phyloP scores from a whole-genome alignment of 2,329 filamentous ascomycete species.

The Aspergillus alliaceus region DNA sequence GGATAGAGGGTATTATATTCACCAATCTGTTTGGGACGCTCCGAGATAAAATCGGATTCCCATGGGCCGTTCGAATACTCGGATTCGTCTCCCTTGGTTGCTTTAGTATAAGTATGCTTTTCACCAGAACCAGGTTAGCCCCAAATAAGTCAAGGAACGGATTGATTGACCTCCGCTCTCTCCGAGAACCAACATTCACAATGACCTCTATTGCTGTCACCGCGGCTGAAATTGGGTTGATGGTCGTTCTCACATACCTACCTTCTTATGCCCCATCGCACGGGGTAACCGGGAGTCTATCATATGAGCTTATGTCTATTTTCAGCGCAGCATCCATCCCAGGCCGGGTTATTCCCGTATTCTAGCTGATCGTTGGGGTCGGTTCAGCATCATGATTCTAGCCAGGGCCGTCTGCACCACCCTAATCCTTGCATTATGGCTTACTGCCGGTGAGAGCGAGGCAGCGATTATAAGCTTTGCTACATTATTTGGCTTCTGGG shows the following conservation, averaged over 20 bases:
- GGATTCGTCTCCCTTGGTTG: constrained; percentile 4
- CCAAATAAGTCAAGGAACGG: constrained; percentile 2
- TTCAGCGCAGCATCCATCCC: constrained; percentile 17
- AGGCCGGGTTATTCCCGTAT: constrained; percentile 25
- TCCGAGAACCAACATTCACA: constrained; percentile 14
- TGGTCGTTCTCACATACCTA: constrained; percentile 22
- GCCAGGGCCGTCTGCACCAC: constrained; percentile 20
- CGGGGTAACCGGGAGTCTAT: constrained; percentile 7
- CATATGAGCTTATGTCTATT: constrained; percentile 21
- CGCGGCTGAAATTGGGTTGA: constrained; percentile 16
- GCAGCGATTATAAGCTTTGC: constrained; percentile 25
- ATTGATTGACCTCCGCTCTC: constrained; percentile 10
- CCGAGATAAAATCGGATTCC: constrained; percentile 14
- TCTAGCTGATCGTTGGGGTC: constrained; percentile 24
- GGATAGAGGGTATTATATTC: constrained; percentile 25
- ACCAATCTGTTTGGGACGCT: constrained; percentile 17
- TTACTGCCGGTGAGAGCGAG: constrained; percentile 9
- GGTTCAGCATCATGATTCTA: constrained; percentile 27
- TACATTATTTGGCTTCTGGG: constrained; percentile 23
- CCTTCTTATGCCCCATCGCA: constrained; percentile 17
- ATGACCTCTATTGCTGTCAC: constrained; percentile 15
- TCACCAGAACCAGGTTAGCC: constrained; percentile 12
- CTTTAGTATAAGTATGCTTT: neutral
- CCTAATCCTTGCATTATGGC: constrained; percentile 26
- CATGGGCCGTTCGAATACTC: constrained; percentile 11